Conservation (phyloP, 805 yeast species). For the Starmera quercuum region DNA sequence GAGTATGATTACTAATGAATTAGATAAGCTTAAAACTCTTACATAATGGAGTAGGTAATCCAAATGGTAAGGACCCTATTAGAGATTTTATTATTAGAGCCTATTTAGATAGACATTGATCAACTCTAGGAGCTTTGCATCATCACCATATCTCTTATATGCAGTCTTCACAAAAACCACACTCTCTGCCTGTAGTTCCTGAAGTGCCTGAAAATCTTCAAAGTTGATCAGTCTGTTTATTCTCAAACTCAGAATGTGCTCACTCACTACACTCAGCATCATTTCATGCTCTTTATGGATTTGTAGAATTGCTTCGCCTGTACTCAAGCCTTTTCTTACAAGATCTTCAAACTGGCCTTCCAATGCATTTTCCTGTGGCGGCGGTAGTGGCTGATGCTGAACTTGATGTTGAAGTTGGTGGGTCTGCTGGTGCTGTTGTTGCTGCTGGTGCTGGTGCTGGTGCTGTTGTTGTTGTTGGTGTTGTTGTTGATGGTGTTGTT, state of each 20-base stretch:
- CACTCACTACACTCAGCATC: conserved; percentile 14
- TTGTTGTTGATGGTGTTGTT: no score
- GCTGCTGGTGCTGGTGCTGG: conserved; percentile 8
- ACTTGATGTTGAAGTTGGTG: conserved; percentile 3
- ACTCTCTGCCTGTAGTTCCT: conserved; percentile 11
- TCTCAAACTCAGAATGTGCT: conserved; percentile 13
- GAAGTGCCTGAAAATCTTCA: conserved; percentile 12
- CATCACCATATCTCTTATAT: conserved; percentile 13
- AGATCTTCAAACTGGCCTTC: background rate
- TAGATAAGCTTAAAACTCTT: no score
- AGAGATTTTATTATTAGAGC: no score
- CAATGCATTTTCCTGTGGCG: background rate
- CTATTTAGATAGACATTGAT: conserved; percentile 13
- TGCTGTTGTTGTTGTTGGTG: conserved; percentile 3
- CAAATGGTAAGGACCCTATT: no score
- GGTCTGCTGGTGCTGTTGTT: conserved; percentile 3
- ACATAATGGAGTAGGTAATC: no score
- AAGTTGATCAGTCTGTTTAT: conserved; percentile 9
- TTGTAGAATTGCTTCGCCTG: conserved; percentile 16
- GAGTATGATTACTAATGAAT: no score
- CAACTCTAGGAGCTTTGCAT: conserved; percentile 12
- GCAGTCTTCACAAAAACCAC: conserved; percentile 15
- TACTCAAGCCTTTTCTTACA: background rate
- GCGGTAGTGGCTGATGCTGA: conserved; percentile 4
- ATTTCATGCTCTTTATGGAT: conserved; percentile 15